Conservation (phyloP, 2,329 filamentous ascomycete genomes). For the Ophiosphaerella korrae region DNA sequence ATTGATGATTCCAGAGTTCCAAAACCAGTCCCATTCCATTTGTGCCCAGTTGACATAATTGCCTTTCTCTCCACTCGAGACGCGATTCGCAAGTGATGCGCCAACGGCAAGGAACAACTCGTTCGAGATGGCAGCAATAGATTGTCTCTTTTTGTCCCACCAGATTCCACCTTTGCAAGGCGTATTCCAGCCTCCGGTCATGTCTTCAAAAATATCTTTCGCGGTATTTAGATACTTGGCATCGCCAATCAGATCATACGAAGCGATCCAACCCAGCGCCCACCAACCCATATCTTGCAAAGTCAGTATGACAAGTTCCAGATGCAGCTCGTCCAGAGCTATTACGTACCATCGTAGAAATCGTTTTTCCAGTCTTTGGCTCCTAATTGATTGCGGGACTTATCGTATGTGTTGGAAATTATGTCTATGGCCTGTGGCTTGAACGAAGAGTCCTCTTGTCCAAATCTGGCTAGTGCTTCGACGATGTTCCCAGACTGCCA, state of each 20-base stretch:
- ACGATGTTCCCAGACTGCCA: conserved; percentile 47
- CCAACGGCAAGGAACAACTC: conserved; percentile 63
- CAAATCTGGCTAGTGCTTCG: conserved; percentile 41
- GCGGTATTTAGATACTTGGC: conserved; percentile 60
- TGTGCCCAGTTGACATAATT: conserved; percentile 58
- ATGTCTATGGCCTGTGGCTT: conserved; percentile 35
- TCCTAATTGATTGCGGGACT: conserved; percentile 32
- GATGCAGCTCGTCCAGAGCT: too few species aligned
- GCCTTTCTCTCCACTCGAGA: conserved; percentile 43
- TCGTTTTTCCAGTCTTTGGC: conserved; percentile 54
- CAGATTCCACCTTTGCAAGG: conserved; percentile 59
- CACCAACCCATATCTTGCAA: conserved; percentile 53
- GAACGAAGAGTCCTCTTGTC: conserved; percentile 33
- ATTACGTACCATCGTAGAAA: conserved; percentile 62
- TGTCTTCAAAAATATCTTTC: conserved; percentile 61
- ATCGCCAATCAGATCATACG: conserved; percentile 61
- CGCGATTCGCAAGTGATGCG: conserved; percentile 59
- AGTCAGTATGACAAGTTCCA: too few species aligned
- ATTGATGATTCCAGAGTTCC: conserved; percentile 56
- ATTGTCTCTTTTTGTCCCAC: conserved; percentile 60
- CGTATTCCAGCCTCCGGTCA: conserved; percentile 56
- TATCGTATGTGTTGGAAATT: conserved; percentile 41
- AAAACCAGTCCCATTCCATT: conserved; percentile 61
- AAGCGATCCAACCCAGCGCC: conserved; percentile 63
- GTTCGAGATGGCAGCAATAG: conserved; percentile 63